A percentile compares a stretch with the other conserved stretches of the same genome.
Evolutionary conservation across 306 rosid species (phyloP).

Genomic region (Prunus davidiana): DNA sequence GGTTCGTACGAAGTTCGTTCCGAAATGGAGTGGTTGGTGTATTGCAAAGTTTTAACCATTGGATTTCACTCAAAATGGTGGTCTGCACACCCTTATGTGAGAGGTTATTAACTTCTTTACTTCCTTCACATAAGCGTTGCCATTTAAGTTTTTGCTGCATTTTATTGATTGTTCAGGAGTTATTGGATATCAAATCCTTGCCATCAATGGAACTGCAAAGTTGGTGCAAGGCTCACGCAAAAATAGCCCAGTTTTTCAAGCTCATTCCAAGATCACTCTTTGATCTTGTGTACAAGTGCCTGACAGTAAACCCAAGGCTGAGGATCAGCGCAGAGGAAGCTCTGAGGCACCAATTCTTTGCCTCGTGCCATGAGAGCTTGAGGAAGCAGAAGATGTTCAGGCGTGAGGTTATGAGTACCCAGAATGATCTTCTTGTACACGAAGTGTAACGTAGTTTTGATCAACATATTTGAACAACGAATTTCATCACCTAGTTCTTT

Average conservation of each 20-base stretch:
- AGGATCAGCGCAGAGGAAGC: constrained; percentile 41
- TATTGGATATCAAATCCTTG: constrained; percentile 23
- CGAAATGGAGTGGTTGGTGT: too few relatives aligned
- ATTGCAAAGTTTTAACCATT: too few relatives aligned
- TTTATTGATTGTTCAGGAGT: constrained; percentile 22
- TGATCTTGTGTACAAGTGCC: constrained; percentile 34
- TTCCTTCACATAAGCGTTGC: not conserved
- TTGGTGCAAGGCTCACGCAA: constrained; percentile 33
- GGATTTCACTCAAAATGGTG: too few relatives aligned
- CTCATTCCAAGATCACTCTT: constrained; percentile 30
- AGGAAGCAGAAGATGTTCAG: constrained; percentile 31
- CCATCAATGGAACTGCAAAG: constrained; percentile 22
- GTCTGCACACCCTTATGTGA: too few relatives aligned
- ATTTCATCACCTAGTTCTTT: too few relatives aligned
- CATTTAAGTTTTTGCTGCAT: not conserved
- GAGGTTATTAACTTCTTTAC: not conserved
- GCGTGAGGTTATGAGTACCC: not conserved
- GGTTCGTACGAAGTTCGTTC: too few relatives aligned
- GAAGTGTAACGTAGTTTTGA: not conserved
- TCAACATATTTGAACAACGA: not conserved
- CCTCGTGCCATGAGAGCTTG: constrained; percentile 32
- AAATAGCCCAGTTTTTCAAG: constrained; percentile 24
- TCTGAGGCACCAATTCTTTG: constrained; percentile 32
- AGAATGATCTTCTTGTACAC: constrained; percentile 11
- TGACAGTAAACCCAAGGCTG: constrained; percentile 33